Percentiles rank a stretch among this genome's conserved stretches.
Evolutionary conservation across 345 rosid genomes (phyloP).

Genomic region (Pistacia integerrima): DNA sequence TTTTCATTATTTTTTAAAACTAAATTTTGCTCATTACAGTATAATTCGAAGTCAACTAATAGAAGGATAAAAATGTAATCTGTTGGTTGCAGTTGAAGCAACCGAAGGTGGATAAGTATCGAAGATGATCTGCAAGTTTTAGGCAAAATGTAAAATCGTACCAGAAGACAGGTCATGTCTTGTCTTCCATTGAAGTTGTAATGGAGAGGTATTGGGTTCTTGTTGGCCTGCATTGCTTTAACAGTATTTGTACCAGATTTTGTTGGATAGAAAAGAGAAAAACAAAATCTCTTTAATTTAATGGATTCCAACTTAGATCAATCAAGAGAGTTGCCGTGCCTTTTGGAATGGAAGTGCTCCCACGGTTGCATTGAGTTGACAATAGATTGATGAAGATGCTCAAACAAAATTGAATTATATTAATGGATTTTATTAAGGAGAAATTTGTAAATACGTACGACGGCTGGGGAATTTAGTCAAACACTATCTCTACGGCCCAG

Average conservation of each 20-base stretch:
- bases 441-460: too few relatives aligned
- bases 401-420: too few relatives aligned
- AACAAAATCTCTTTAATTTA: neutral
- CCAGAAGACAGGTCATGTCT: neutral
- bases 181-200: neutral
- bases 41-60: too few relatives aligned
- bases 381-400: neutral
- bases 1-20: too few relatives aligned
- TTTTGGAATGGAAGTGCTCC: neutral
- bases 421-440: too few relatives aligned
- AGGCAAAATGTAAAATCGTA: neutral
- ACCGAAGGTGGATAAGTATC: too few relatives aligned
- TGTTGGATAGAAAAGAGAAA: neutral
- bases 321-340: neutral
- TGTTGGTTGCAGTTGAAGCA: too few relatives aligned
- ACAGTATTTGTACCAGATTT: neutral
- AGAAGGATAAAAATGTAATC: too few relatives aligned
- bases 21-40: too few relatives aligned
- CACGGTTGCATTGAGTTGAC: too few relatives aligned
- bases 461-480: too few relatives aligned
- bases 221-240: neutral
- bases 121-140: neutral
- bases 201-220: neutral
- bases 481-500: too few relatives aligned
- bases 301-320: conserved; percentile 5